A percentile compares a stretch with the other conserved stretches of the same genome.
Evolutionary conservation across 1,284 basidiomycete genomes (phyloP).

Genomic region (Phellinidium pouzarii): DNA sequence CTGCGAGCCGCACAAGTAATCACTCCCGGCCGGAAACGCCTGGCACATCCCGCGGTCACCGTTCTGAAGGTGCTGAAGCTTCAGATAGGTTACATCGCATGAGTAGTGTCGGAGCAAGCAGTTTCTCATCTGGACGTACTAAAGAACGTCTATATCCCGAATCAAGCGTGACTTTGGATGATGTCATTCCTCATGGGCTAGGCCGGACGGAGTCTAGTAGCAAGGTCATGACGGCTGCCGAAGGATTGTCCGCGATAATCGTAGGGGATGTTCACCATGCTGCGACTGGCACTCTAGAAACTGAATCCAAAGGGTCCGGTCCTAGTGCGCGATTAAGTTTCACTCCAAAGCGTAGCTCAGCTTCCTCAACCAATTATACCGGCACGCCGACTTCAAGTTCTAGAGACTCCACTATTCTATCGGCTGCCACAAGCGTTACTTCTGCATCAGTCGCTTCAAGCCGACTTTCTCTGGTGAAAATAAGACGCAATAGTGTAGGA

Average conservation of each 20-base stretch:
- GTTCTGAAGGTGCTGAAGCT: conserved; percentile 38
- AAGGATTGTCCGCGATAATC: background rate
- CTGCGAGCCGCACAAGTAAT: conserved; percentile 52
- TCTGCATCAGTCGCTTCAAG: conserved; percentile 64
- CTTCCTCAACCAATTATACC: conserved; percentile 80
- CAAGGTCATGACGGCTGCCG: background rate
- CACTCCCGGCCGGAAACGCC: conserved; percentile 75
- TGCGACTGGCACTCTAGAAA: background rate
- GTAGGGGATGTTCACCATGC: background rate
- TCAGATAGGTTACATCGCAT: conserved; percentile 9
- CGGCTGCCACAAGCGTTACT: conserved; percentile 66
- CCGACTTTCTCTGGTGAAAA: conserved; percentile 51
- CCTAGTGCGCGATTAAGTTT: conserved; percentile 60
- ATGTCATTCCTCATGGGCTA: background rate
- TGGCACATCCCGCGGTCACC: conserved; percentile 28
- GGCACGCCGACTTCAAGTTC: conserved; percentile 71
- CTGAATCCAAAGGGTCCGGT: conserved; percentile 43
- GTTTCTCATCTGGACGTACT: background rate
- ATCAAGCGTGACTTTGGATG: background rate
- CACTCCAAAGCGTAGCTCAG: conserved; percentile 79
- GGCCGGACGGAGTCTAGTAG: background rate
- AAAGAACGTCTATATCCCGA: conserved; percentile 4
- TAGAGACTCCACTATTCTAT: conserved; percentile 76
- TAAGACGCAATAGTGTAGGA: conserved; percentile 72
- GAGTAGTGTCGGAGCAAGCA: conserved; percentile 6